These are phyloP conservation scores for Kondoa malvinella DNA, from an alignment of 768 basidiomycete genomes.

Conservation along the genomic window DNA sequence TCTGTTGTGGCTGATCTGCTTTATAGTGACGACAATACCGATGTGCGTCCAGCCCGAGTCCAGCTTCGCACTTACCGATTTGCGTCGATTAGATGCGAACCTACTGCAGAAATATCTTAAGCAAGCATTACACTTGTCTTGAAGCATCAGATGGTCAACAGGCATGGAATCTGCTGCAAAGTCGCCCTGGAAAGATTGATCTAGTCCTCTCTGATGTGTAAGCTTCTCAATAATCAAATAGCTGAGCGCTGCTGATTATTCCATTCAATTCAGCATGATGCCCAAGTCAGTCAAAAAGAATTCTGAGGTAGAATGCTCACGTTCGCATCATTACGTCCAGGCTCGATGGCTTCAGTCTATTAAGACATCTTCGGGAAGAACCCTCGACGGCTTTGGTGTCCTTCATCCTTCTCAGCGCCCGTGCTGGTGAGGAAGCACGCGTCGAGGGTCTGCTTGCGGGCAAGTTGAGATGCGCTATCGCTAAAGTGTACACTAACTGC, in stretches of 20 bases:
- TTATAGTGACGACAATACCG: conserved; percentile 14
- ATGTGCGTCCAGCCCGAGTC: background rate
- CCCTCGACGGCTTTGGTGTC: conserved; percentile 12
- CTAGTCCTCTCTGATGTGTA: background rate
- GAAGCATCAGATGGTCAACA: background rate
- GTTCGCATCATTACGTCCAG: background rate
- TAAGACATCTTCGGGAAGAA: conserved; percentile 11
- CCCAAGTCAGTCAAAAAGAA: background rate
- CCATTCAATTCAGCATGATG: too few relatives aligned
- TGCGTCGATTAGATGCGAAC: background rate
- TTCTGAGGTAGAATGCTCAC: background rate
- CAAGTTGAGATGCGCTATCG: too few relatives aligned
- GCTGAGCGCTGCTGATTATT: too few relatives aligned
- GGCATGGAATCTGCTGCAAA: background rate
- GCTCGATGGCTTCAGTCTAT: conserved; percentile 13
- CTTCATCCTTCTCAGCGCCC: conserved; percentile 21
- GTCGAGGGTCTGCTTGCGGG: conserved; percentile 19
- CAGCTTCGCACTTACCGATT: background rate
- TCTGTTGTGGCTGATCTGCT: conserved; percentile 17
- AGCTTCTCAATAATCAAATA: too few relatives aligned
- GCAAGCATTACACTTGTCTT: background rate
- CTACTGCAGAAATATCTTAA: background rate
- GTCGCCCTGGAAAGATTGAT: background rate
- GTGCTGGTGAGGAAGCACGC: conserved; percentile 16
- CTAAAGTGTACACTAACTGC: too few relatives aligned